Conservation (phyloP, 768 basidiomycete species). For the Mycena galopus region DNA sequence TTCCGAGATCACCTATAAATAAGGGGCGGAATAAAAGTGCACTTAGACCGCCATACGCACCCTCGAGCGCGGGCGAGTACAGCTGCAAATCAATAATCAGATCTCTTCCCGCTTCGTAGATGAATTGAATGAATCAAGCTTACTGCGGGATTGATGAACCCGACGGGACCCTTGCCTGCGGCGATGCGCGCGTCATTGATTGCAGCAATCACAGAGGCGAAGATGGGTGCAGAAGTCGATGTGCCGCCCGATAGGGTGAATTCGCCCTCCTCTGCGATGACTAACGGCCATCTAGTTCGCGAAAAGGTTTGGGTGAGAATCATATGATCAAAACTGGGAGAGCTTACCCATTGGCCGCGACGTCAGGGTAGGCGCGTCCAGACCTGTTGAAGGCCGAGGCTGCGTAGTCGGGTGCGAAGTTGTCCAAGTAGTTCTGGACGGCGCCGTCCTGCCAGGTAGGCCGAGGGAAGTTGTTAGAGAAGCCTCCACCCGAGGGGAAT, state of each 20-base stretch:
- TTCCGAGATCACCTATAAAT: too few species aligned
- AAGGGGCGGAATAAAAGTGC: too few species aligned
- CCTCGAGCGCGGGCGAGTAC: neutral
- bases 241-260: conserved; percentile 49
- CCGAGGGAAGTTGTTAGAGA: conserved; percentile 44
- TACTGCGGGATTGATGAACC: conserved; percentile 59
- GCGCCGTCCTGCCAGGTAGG: conserved; percentile 43
- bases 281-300: neutral
- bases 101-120: neutral
- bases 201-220: conserved; percentile 62
- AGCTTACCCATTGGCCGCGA: neutral
- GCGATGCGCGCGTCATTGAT: conserved; percentile 65
- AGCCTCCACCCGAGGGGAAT: conserved; percentile 42
- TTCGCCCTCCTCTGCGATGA: neutral
- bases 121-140: neutral
- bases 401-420: conserved; percentile 32
- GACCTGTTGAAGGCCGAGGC: neutral
- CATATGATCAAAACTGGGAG: neutral
- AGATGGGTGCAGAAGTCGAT: conserved; percentile 60
- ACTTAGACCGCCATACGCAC: too few species aligned
- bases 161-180: conserved; percentile 56
- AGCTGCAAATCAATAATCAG: neutral
- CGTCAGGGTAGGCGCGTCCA: neutral
- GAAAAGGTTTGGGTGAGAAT: neutral
- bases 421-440: conserved; percentile 34